Percentiles rank a stretch among this genome's conserved stretches.
Conservation (phyloP, 345 rosid genomes). For the Combretum micranthum region DNA sequence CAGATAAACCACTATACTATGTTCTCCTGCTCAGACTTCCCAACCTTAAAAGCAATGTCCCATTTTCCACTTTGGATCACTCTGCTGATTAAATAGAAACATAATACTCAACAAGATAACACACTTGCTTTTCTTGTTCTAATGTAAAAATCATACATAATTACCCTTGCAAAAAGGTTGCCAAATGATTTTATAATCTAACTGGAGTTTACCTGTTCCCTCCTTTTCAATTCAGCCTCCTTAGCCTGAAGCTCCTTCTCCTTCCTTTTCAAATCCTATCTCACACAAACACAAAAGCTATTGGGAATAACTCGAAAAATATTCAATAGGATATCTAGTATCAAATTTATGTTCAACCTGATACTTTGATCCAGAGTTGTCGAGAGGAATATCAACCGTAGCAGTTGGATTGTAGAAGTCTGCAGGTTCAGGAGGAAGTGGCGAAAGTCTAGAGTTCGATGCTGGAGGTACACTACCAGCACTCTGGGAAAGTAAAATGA, state of each 20-base stretch:
- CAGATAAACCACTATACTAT: too few species aligned
- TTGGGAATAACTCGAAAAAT: constrained; percentile 2
- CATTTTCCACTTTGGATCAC: too few species aligned
- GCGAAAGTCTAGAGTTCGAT: constrained; percentile 81
- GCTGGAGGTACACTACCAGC: constrained; percentile 51
- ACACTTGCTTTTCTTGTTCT: too few species aligned
- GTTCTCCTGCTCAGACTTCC: too few species aligned
- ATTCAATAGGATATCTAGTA: constrained; percentile 7
- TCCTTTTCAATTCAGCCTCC: constrained; percentile 82
- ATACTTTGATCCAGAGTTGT: constrained; percentile 27
- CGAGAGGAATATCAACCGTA: constrained; percentile 91
- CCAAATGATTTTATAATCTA: not conserved
- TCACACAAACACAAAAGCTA: constrained; percentile 14
- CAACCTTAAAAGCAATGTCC: too few species aligned
- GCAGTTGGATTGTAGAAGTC: constrained; percentile 72
- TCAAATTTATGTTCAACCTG: constrained; percentile 23
- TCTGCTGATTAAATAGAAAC: too few species aligned
- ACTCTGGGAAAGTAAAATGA: constrained; percentile 35
- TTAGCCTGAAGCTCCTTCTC: constrained; percentile 97
- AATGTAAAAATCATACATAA: too few species aligned
- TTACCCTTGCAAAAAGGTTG: not conserved
- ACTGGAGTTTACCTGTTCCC: constrained; percentile 66
- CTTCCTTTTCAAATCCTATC: constrained; percentile 77
- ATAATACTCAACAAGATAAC: too few species aligned
- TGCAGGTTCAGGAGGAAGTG: constrained; percentile 93